Conservation (phyloP, 139 green algal species). For the Chloropicon primus region DNA sequence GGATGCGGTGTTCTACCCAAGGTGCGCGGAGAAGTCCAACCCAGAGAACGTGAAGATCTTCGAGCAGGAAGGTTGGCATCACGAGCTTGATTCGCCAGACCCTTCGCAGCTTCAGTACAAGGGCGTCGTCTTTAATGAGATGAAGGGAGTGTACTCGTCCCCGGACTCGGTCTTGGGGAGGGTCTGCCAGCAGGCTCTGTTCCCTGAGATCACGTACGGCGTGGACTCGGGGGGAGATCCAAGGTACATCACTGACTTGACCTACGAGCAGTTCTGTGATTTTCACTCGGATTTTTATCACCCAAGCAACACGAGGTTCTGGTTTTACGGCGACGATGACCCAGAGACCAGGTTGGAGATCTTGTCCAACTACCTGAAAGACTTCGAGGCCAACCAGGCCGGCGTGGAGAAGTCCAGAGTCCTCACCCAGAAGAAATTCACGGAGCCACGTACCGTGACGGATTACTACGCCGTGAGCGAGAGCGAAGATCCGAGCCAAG, state of each 20-base stretch:
- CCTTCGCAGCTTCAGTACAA: constrained; percentile 15
- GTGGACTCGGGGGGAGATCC: constrained; percentile 90
- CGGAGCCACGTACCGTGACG: constrained; percentile 22
- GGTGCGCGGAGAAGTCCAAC: constrained; percentile 5
- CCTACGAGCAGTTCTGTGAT: constrained; percentile 84
- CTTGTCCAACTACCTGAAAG: constrained; percentile 44
- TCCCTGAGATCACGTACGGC: constrained; percentile 74
- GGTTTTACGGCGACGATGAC: constrained; percentile 96
- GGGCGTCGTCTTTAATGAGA: constrained; percentile 99
- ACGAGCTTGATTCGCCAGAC: constrained; percentile 65
- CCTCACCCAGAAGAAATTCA: constrained; percentile 49
- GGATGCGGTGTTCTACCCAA: constrained; percentile 90
- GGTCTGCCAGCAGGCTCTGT: constrained; percentile 59
- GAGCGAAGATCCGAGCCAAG: constrained; percentile 2
- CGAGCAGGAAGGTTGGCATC: constrained; percentile 83
- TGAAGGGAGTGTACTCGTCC: constrained; percentile 98
- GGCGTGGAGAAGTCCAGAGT: constrained; percentile 29
- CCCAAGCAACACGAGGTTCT: constrained; percentile 85
- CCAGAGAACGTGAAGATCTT: constrained; percentile 64
- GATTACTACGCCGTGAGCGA: constrained; percentile 36
- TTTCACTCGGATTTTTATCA: constrained; percentile 88
- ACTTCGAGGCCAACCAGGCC: constrained; percentile 71
- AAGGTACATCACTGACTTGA: constrained; percentile 78
- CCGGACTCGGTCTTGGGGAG: constrained; percentile 79
- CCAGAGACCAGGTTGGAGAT: constrained; percentile 67